Base-by-base conservation (phyloP, 2,329 filamentous ascomycete genomes). In the Chrysosphaeria jannelii region DNA sequence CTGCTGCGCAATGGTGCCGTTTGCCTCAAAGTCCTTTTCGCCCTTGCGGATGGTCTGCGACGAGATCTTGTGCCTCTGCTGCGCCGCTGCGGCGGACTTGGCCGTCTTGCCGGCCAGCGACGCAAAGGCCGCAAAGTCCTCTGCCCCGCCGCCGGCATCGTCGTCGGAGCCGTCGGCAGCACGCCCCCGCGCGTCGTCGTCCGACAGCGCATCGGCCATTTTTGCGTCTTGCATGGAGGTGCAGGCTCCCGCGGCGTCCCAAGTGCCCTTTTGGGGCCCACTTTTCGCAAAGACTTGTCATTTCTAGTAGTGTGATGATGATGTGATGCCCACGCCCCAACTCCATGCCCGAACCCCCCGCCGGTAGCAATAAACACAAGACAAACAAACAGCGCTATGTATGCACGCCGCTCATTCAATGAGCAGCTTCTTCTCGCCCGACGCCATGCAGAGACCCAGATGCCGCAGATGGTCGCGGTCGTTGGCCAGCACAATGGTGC, bases 11-110 rank as follows among this genome's bases (percentile, higher is more conserved):
- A 61, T 58, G 3, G 85, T 93, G 22, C 74, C 72, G 44, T 93
- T 78, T 14, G 72, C 67, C 46, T 93, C 85, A 41, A 91, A 97
- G 47, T 97, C 85, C 44, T 97, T 97, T 41, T 89, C 78, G 29
- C 85, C 85, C 31, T 78, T 75, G 33, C 81, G 78, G 17, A 89
- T 76, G 8, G 79, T 57, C 34, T 63, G 61, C 23, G 51, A 43
- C 6, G 53, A 54, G 20, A 53, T 43, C 22, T 48, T 45, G 25
- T 48, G 57, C 57, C 29, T 47, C 40, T 30, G 54, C 16, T 7
- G 7, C n/a, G 16, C 16, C n/a, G 7, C 7, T 51, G 9, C 11
- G 13, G 20, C 13, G 5, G 13, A 6, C 10, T 13, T 16, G 5
- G 14, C 14, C 4, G 24, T 10, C 10, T 8, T 11, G 10, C 14